Evolutionary conservation across 2,329 filamentous ascomycete species (phyloP), one percentile per base, ranked within the genome.

Genomic region (Claviceps quebecensis): DNA sequence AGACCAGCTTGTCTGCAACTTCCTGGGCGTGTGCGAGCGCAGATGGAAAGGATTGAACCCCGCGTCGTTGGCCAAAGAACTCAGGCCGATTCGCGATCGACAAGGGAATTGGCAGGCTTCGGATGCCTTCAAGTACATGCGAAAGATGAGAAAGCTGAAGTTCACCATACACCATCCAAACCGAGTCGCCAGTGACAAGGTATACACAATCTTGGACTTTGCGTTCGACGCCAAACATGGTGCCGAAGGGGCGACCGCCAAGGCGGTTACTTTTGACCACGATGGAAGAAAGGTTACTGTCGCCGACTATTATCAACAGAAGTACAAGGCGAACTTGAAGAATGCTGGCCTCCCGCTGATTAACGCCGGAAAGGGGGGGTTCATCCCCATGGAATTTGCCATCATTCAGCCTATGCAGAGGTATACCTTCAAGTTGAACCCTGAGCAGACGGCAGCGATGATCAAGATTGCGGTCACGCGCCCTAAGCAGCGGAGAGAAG

Each of bases 391-490:
- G 67, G 83, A 86, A 57, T 63, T 81, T 3, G 79, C 77, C 51
- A 66, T 68, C 8, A 56, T 81, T 6, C 60, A 71, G 38, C 65
- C 70, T 0, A 74, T 78, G 61, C 81, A 85, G 62, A 71, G 77
- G 0, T 86, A 83, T 56, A 69, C 71, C 0, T 83, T 71, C 67
- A 86, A 85, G 65, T 64, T 86, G 1, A 75, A 75, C 50, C 71
- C 75, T 0, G 63, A 68, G 0, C 74, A 95, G 69, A 96, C 91
- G 0, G 71, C 83, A 0, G 69, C 76, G 5, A 98, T 98, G 93
- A 96, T 98, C 71, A 91, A 86, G 65, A 88, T 91, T 60, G 90
- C 91, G 0, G 91, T 95, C 4, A 87, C 85, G 5, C 77, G 83
- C 1, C 93, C 93, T 0, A 63, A 65, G 0, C 64, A 81, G 34